Evolutionary conservation across 441 rosid species (phyloP), one percentile per base, ranked within the genome.

Genomic region (Jatropha multifida): DNA sequence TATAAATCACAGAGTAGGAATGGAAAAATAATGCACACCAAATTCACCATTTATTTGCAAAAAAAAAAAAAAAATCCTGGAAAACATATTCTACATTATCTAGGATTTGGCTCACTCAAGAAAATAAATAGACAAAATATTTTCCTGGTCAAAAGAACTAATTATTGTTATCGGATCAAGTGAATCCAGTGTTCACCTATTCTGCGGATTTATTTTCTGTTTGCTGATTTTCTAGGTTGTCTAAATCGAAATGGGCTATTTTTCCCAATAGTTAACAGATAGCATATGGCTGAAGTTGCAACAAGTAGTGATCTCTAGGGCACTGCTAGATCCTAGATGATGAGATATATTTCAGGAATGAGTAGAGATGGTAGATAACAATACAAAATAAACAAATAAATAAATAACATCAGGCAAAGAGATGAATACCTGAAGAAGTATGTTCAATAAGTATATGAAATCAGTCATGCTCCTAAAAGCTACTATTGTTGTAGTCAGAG

Each of bases 351-450:
- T 59, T 26, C 13, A 9, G 37, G 4, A 58, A 46, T 2, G 5
- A 11, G 40, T 15, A 46, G 4, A 26, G 2, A 49, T 40, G 23
- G 13, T 5, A 48, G 14, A 46, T 32, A 27, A 68, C 18, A 26
- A 26, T 26, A 48, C 59, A 68, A 41, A 54, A 41, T 4, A 15
- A 41, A 55, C 13, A 58, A 58, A 37, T 7, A 56, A 18, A 44
- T 15, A 14, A 70, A 63, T 49, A 51, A 59, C n/a, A 68, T 18
- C 18, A 51, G 73, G 61, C 60, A 38, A 74, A 54, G 70, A 69
- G 60, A 44, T 56, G 55, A 60, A 27, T 80, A 94, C 99, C 99
- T 93, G 96, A 85, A 94, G 94, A 76, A 93, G 83, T 54, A 94
- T 91, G 88, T 93, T 85, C 48, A 91, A 67, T 11, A 86, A 69